phyloP scores from a whole-genome alignment of 148 eudicot species.

The Amaranthus cruentus region DNA sequence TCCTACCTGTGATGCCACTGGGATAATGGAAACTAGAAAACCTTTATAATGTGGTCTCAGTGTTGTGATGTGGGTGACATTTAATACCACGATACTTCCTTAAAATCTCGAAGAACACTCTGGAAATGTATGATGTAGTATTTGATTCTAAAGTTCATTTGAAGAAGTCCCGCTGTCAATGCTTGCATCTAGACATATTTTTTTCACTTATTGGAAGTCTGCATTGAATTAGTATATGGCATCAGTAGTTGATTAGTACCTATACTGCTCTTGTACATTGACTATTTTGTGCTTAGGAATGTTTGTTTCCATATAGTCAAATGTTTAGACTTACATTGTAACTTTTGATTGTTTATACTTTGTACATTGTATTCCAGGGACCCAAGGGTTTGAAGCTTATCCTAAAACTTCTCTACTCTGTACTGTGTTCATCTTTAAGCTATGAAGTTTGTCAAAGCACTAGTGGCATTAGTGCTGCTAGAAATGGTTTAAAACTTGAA shows the following conservation, averaged over 20 bases:
- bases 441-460: conserved; percentile 15
- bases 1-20: too few relatives aligned
- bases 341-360: background rate
- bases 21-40: too few relatives aligned
- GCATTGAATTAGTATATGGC: background rate
- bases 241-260: background rate
- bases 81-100: too few relatives aligned
- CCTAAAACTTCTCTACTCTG: conserved; percentile 41
- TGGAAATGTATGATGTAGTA: too few relatives aligned
- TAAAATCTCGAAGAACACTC: too few relatives aligned
- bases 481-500: conserved; percentile 25
- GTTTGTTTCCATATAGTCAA: background rate
- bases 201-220: too few relatives aligned
- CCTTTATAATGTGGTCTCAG: too few relatives aligned
- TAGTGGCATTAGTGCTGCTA: conserved; percentile 8
- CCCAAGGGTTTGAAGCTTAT: conserved; percentile 38
- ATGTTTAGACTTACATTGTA: background rate
- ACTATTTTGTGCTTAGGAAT: background rate
- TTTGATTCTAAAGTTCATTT: too few relatives aligned
- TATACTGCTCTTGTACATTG: background rate
- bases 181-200: background rate
- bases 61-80: too few relatives aligned
- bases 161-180: too few relatives aligned
- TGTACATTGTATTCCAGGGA: conserved; percentile 22
- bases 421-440: conserved; percentile 33